Conservation (phyloP, 129 eudicot genomes). For the Flaveria brownii region DNA sequence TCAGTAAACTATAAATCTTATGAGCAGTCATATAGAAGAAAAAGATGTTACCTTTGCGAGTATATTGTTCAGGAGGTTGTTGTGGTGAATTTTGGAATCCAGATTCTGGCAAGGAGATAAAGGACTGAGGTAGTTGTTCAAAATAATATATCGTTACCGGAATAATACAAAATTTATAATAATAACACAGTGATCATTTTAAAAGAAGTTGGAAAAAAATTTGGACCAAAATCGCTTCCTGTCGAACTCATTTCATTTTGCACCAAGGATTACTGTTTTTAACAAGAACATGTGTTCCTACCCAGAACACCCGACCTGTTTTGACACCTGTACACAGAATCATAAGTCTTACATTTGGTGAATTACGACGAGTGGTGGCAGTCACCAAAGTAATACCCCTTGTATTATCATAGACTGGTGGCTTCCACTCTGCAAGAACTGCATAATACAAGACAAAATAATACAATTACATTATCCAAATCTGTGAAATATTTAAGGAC, state of each 20-base stretch:
- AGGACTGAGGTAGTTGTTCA: constrained; percentile 10
- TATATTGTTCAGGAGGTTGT: constrained; percentile 93
- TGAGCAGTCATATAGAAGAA: neutral
- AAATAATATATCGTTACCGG: neutral
- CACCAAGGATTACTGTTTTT: neutral
- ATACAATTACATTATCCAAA: neutral
- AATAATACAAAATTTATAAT: neutral
- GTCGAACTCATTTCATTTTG: neutral
- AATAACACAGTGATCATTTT: neutral
- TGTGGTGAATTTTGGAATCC: constrained; percentile 99
- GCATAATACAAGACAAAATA: constrained; percentile 22
- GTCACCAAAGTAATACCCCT: constrained; percentile 88
- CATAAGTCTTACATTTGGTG: constrained; percentile 74
- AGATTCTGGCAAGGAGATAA: constrained; percentile 60
- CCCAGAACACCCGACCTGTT: neutral
- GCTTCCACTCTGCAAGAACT: constrained; percentile 99
- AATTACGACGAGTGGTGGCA: constrained; percentile 97
- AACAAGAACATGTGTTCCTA: neutral
- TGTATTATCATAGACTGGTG: constrained; percentile 93
- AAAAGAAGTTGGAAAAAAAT: neutral
- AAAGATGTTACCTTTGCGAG: constrained; percentile 74
- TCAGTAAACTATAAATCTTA: neutral
- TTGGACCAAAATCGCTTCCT: neutral
- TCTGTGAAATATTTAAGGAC: neutral
- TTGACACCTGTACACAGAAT: neutral